Percentiles rank a stretch among this genome's conserved stretches.
Conservation (phyloP, 768 basidiomycete genomes). For the Trametes sanguinea region DNA sequence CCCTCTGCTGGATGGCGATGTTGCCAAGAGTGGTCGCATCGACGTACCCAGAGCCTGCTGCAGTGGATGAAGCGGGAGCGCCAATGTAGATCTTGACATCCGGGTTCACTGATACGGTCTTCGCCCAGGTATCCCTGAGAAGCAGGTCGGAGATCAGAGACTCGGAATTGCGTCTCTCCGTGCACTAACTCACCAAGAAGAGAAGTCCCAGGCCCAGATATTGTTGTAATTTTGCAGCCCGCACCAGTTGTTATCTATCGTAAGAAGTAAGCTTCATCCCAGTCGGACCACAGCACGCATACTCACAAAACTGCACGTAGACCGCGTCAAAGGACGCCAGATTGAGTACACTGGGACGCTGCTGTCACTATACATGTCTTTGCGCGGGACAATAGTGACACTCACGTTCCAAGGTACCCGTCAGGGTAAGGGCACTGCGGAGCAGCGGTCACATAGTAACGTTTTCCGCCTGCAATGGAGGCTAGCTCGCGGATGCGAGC, state of each 20-base stretch:
- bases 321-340: slow-evolving; percentile 66
- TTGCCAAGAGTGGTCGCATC: slow-evolving; percentile 46
- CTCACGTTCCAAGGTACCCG: slow-evolving; percentile 47
- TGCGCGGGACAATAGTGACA: neutral
- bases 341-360: slow-evolving; percentile 47
- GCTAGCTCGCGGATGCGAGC: slow-evolving; percentile 54
- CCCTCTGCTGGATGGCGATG: slow-evolving; percentile 52
- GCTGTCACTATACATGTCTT: neutral
- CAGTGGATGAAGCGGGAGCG: slow-evolving; percentile 57
- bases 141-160: neutral
- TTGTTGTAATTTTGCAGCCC: slow-evolving; percentile 50
- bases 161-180: slow-evolving; percentile 34
- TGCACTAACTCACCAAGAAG: slow-evolving; percentile 42
- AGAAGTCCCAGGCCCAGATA: slow-evolving; percentile 55
- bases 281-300: neutral
- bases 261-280: neutral
- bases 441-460: slow-evolving; percentile 65
- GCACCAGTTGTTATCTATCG: slow-evolving; percentile 57
- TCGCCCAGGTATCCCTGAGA: slow-evolving; percentile 41
- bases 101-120: slow-evolving; percentile 54
- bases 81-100: slow-evolving; percentile 69
- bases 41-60: slow-evolving; percentile 61
- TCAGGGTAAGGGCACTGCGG: slow-evolving; percentile 75
- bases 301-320: slow-evolving; percentile 68
- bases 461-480: slow-evolving; percentile 48